Conservation (phyloP, 148 eudicot genomes). For the Pharnaceum exiguum region DNA sequence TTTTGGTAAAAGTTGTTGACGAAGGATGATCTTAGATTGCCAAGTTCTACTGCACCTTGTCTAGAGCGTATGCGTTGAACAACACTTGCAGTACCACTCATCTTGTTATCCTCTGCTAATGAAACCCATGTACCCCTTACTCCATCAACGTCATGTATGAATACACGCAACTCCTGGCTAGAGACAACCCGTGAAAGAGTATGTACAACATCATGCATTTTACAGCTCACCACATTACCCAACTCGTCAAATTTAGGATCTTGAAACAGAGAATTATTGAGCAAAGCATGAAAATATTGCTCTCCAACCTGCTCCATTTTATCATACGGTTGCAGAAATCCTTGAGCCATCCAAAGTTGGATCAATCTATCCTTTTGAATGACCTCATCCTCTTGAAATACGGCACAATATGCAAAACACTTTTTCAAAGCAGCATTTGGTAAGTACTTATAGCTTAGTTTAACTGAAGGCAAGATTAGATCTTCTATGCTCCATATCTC, state of each 20-base stretch:
- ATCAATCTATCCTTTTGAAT: constrained; percentile 1
- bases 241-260: neutral
- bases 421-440: neutral
- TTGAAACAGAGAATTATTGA: constrained; percentile 4
- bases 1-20: neutral
- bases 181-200: neutral
- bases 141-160: neutral
- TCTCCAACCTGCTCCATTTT: neutral
- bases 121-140: too few species aligned
- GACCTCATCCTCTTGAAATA: neutral
- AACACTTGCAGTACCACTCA: neutral
- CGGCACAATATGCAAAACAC: neutral
- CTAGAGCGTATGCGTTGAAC: neutral
- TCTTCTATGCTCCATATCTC: neutral
- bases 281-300: neutral
- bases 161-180: neutral
- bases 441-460: constrained; percentile 3
- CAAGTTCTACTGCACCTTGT: neutral
- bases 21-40: neutral
- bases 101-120: too few species aligned
- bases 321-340: constrained; percentile 4
- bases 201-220: constrained; percentile 1
- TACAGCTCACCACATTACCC: neutral
- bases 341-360: constrained; percentile 11
- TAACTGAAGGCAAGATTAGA: constrained; percentile 1